Conservation (phyloP, 192 early-diverging fungal genomes). For the Chytriomyces hyalinus region DNA sequence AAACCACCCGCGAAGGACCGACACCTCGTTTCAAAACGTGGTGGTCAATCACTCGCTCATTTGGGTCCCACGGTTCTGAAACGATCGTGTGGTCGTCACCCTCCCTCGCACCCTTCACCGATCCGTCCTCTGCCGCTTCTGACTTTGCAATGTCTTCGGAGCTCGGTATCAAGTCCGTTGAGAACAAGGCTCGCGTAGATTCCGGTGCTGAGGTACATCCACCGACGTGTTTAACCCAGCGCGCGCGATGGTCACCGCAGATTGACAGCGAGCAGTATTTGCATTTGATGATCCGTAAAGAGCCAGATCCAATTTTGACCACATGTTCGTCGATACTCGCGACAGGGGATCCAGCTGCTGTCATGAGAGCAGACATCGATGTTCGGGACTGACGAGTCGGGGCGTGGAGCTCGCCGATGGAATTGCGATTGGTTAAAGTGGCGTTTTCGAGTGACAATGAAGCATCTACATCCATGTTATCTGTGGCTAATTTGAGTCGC, state of each 20-base stretch:
- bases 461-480: neutral
- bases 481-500: neutral
- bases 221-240: slow-evolving; percentile 7
- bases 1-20: neutral
- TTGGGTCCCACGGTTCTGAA: neutral
- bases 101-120: neutral
- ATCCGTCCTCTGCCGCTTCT: neutral
- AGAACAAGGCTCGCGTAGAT: neutral
- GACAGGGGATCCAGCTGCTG: neutral
- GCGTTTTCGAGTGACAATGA: too few relatives aligned
- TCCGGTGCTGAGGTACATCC: slow-evolving; percentile 1
- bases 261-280: slow-evolving; percentile 3
- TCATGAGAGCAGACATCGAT: neutral
- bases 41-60: neutral
- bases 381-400: neutral
- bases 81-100: neutral
- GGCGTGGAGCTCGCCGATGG: neutral
- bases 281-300: neutral
- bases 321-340: slow-evolving; percentile 9
- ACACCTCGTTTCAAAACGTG: neutral
- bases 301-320: slow-evolving; percentile 4
- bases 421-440: neutral
- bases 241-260: neutral
- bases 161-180: neutral
- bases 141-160: neutral